Conservation (phyloP, 176 grass and related monocot species). For the Neostapfia colusana region DNA sequence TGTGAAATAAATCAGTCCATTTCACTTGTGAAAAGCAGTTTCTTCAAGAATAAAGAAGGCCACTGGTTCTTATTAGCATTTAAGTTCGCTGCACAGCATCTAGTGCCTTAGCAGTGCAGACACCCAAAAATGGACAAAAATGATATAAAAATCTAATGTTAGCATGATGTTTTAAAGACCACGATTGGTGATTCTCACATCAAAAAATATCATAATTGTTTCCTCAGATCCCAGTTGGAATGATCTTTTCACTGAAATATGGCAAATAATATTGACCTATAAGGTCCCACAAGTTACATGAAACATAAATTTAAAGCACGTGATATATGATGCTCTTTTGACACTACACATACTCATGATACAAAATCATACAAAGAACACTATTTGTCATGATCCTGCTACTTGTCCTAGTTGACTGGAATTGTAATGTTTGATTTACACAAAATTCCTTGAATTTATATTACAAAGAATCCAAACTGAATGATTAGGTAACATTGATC, state of each 20-base stretch:
- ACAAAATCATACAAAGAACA: background rate
- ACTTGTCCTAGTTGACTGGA: background rate
- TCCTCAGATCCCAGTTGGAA: background rate
- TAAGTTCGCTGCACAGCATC: background rate
- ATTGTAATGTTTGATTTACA: conserved; percentile 8
- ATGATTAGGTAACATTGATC: background rate
- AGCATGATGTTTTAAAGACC: background rate
- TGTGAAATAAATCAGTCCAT: conserved; percentile 29
- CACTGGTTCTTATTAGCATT: background rate
- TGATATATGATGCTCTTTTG: background rate
- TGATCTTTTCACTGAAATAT: background rate
- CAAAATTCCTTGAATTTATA: background rate
- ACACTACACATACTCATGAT: conserved; percentile 7
- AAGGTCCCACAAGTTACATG: background rate
- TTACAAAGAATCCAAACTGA: background rate
- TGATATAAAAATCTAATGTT: background rate
- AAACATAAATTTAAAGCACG: conserved; percentile 15
- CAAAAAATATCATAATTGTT: background rate
- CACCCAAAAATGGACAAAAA: background rate
- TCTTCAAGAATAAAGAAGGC: background rate
- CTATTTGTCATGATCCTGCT: background rate
- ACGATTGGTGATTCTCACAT: background rate
- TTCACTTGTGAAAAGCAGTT: background rate
- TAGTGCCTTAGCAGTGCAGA: conserved; percentile 2
- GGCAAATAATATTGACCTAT: background rate